Base-by-base conservation (phyloP, 202 grass and related monocot genomes). In the Eragrostis tef region DNA sequence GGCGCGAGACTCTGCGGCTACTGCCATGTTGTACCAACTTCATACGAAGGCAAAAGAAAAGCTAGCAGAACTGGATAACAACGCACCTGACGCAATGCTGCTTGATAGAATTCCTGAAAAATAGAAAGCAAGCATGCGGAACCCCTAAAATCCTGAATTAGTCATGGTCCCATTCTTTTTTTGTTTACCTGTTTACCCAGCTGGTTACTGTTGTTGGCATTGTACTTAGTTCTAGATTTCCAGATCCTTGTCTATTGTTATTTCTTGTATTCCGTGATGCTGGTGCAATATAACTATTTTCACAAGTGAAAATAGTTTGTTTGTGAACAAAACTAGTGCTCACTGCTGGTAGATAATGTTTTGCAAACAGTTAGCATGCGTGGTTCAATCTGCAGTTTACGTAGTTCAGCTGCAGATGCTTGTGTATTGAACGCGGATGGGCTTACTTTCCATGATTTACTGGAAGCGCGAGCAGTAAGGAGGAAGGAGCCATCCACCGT, bases 1-100 rank as follows among this genome's bases (percentile, higher is more conserved):
- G 26, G 94, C 88, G 9, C 86, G 88, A 49, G 51, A 64, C 11
- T 86, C 86, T 46, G 88, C 94, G 21, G 94, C 94, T 56, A 41
- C 29, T 13, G 49, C 54, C 13, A 81, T 94, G 86, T 17, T 92
- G 36, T 13, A 51, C 0, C 76, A 91, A 68, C 73, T 97, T 62
- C 15, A 48, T 14, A 49, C 62, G 48, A 92, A 94, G 48, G 53
- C 70, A 25, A 43, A 48, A 45, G 75, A 86, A 60, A 64, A 48
- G 0, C 6, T 60, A 60, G 73, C 52, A 31, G 72, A 68, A 19
- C 25, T 39, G 14, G 54, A 11, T 16, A 47, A 25, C 43, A 80
- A 4, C 24, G 20, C 56, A 20, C n/a, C 43, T 52, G 74, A 27
- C 27, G 43, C 52, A 79, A 42, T 17, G 2, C 39, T 71, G 36